phyloP scores from a whole-genome alignment of 1,284 basidiomycete species.

The Cryptococcus sp. region DNA sequence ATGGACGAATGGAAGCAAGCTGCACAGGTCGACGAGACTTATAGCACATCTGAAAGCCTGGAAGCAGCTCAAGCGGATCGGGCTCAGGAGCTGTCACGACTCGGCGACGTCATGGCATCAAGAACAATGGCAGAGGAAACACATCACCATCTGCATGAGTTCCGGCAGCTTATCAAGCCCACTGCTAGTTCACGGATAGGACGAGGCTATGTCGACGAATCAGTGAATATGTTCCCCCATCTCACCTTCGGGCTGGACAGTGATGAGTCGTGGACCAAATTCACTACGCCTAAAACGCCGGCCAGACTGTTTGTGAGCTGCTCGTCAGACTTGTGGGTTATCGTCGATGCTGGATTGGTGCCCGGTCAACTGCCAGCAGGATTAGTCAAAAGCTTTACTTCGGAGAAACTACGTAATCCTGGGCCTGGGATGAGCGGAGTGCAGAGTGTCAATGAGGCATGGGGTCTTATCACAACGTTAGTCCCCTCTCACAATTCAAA shows the following conservation, averaged over 20 bases:
- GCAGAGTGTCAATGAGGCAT: slow-evolving; percentile 37
- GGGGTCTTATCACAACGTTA: slow-evolving; percentile 38
- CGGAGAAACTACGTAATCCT: slow-evolving; percentile 41
- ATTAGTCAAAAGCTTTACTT: slow-evolving; percentile 32
- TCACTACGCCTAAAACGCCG: slow-evolving; percentile 6
- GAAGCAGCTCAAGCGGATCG: slow-evolving; percentile 3
- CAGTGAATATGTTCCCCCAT: slow-evolving; percentile 37
- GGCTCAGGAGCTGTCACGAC: slow-evolving; percentile 13
- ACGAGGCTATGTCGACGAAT: slow-evolving; percentile 27
- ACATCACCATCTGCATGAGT: slow-evolving; percentile 37
- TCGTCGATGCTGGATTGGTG: slow-evolving; percentile 33
- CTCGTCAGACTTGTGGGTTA: slow-evolving; percentile 35
- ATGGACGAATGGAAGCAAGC: slow-evolving; percentile 30
- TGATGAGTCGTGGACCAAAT: slow-evolving; percentile 10
- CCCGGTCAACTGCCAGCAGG: slow-evolving; percentile 38
- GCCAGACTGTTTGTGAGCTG: slow-evolving; percentile 34
- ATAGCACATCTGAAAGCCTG: not conserved
- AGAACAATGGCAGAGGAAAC: slow-evolving; percentile 8
- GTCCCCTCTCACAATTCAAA: slow-evolving; percentile 4
- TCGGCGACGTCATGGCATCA: slow-evolving; percentile 20
- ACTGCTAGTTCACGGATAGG: slow-evolving; percentile 21
- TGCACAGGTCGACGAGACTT: not conserved
- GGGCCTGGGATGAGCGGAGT: slow-evolving; percentile 14
- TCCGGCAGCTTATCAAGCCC: slow-evolving; percentile 19
- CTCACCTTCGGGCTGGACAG: slow-evolving; percentile 20